phyloP scores from a whole-genome alignment of 179 eudicot species.

The Sideroxylon spinosum region DNA sequence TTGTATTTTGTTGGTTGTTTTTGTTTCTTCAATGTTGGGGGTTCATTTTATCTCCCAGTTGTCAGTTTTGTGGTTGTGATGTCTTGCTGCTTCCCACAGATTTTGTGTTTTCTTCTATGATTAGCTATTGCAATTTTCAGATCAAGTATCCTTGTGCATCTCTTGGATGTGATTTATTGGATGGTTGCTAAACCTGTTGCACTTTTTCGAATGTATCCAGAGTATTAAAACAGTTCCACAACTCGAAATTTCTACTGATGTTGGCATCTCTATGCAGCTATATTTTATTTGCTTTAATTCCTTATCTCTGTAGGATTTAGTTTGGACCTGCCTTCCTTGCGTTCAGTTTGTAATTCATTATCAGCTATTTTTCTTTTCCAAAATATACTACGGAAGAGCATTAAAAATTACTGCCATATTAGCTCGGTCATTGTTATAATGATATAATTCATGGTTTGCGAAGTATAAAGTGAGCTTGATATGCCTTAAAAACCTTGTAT shows the following conservation, averaged over 20 bases:
- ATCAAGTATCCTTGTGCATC: neutral
- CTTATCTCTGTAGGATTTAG: neutral
- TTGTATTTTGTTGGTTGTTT: no score
- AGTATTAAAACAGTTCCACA: neutral
- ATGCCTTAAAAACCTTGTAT: neutral
- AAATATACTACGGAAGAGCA: neutral
- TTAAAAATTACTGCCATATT: neutral
- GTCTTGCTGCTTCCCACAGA: neutral
- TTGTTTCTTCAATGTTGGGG: no score
- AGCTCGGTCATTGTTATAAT: neutral
- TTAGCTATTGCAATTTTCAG: neutral
- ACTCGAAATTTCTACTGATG: neutral
- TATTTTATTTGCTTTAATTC: neutral
- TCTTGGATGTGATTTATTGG: neutral
- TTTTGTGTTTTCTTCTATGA: neutral
- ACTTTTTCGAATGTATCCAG: neutral
- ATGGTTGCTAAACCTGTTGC: neutral
- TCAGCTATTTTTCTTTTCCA: neutral
- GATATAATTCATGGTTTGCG: neutral
- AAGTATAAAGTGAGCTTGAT: neutral
- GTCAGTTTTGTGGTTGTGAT: neutral
- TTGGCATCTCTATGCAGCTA: neutral
- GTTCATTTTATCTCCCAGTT: neutral
- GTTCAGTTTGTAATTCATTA: neutral
- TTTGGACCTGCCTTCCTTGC: neutral